phyloP scores from a whole-genome alignment of 345 rosid genomes.

The Punica granatum region DNA sequence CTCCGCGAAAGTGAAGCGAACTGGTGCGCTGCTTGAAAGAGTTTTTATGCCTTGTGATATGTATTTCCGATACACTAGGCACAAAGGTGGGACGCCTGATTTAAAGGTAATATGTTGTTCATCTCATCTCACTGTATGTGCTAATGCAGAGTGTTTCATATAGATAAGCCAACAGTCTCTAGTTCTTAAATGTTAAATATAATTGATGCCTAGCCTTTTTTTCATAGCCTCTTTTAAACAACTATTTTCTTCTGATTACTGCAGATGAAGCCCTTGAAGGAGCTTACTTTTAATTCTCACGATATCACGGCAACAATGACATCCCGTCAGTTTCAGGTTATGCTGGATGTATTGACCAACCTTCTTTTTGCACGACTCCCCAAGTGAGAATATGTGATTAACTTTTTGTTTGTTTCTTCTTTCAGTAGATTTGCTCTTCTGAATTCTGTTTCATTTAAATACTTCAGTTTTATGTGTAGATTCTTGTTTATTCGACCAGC shows the following conservation, averaged over 20 bases:
- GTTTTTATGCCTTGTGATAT: slow-evolving; percentile 99
- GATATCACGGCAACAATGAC: slow-evolving; percentile 95
- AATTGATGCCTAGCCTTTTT: not conserved
- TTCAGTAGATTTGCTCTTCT: not conserved
- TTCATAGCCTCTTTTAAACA: not conserved
- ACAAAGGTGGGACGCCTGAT: slow-evolving; percentile 95
- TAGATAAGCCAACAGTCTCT: not conserved
- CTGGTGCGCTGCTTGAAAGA: slow-evolving; percentile 97
- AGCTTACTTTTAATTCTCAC: slow-evolving; percentile 78
- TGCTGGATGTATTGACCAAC: slow-evolving; percentile 92
- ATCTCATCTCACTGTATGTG: not conserved
- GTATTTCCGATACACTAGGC: slow-evolving; percentile 92
- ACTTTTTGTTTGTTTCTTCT: not conserved
- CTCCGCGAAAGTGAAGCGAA: slow-evolving; percentile 92
- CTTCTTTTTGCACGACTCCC: slow-evolving; percentile 98
- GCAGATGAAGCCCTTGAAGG: slow-evolving; percentile 96
- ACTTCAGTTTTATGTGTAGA: not conserved
- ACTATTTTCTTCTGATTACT: slow-evolving; percentile 17
- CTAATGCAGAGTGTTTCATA: not conserved
- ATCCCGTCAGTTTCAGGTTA: slow-evolving; percentile 94
- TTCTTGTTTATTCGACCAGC: not conserved
- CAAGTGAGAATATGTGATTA: slow-evolving; percentile 51
- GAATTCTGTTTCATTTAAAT: not conserved
- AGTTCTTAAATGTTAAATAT: not conserved
- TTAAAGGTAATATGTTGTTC: slow-evolving; percentile 56